Conservation (phyloP, 768 basidiomycete genomes). For the Naematelia aurantialba region DNA sequence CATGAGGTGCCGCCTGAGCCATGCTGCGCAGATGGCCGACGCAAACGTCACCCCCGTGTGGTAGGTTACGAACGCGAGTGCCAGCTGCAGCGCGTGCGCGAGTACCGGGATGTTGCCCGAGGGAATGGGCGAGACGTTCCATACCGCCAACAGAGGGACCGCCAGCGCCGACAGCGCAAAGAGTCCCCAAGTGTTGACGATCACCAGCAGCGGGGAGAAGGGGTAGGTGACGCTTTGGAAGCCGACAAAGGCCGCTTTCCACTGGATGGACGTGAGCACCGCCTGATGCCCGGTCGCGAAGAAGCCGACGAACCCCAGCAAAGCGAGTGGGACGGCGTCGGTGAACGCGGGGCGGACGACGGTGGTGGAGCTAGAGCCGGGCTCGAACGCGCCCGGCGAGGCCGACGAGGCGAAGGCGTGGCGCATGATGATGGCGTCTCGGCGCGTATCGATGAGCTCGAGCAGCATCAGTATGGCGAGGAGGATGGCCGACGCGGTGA, state of each 20-base stretch:
- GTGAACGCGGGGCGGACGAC: conserved; percentile 56
- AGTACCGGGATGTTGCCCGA: conserved; percentile 40
- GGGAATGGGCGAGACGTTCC: conserved; percentile 71
- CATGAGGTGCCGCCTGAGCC: conserved; percentile 81
- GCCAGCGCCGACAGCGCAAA: conserved; percentile 65
- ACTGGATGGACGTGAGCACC: conserved; percentile 81
- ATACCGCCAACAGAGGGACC: conserved; percentile 68
- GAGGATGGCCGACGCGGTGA: conserved; percentile 64
- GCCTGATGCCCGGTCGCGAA: conserved; percentile 90
- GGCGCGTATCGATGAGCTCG: conserved; percentile 74
- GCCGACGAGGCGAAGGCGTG: conserved; percentile 39
- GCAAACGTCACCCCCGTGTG: conserved; percentile 64
- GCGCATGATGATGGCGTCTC: conserved; percentile 58
- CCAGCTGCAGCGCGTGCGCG: conserved; percentile 49
- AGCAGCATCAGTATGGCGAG: conserved; percentile 70
- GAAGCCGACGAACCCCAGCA: conserved; percentile 73
- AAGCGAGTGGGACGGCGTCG: conserved; percentile 68
- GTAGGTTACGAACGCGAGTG: conserved; percentile 67
- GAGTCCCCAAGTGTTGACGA: conserved; percentile 73
- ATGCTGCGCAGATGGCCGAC: conserved; percentile 67
- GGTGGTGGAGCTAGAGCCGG: conserved; percentile 51
- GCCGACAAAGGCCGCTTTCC: conserved; percentile 85
- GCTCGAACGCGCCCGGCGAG: conserved; percentile 58
- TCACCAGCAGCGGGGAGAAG: conserved; percentile 67
- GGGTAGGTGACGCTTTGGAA: conserved; percentile 70